Evolutionary conservation across 2,329 filamentous ascomycete species (phyloP), one percentile per base, ranked within the genome.

Genomic region (Aspergillus tubingensis): DNA sequence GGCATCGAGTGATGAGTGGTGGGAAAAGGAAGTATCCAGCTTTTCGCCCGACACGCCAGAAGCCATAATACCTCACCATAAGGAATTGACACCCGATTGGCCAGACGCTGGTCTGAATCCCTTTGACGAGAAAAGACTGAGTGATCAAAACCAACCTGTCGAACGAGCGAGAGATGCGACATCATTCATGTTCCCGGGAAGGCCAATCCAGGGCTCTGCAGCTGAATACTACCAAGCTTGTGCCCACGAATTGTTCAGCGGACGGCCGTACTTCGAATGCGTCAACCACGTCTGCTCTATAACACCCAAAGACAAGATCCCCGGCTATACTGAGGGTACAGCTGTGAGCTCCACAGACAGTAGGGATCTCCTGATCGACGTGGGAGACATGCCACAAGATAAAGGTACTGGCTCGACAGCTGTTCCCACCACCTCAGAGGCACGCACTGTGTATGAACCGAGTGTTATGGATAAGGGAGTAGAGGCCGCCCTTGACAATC

Each of bases 211-310:
- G 25, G 76, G 77, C 3, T 63, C 68, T 23, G 76, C 76, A 1
- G 76, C 77, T 2, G 77, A 79, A 58, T 79, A 79, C 59, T 79
- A 76, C 54, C 78, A 80, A 65, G 80, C 79, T 4, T 79, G 77
- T 62, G 75, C 78, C 1, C 74, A 80, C 61, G 79, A 81, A 48
- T 63, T 77, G n/a, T 73, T 79, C 55, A 78, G 73, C 52, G 69
- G 71, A 17, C 71, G 66, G 7, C 74, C 76, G 0, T 81, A 76
- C 61, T 80, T 80, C 51, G 75, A 80, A 60, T 80, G 79, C 54
- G 57, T 73, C 13, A 77, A 79, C 52, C 79, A 81, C 63, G 67
- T 75, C 17, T 80, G 78, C 55, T 77, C 74, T 0, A 70, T 77
- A 17, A 77, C 75, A 1, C 69, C 72, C 2, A 63, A 65, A 11